A percentile compares a stretch with the other conserved stretches of the same genome.
phyloP scores from a whole-genome alignment of 352 stramenopile species.

The Proteromonas lacertae region DNA sequence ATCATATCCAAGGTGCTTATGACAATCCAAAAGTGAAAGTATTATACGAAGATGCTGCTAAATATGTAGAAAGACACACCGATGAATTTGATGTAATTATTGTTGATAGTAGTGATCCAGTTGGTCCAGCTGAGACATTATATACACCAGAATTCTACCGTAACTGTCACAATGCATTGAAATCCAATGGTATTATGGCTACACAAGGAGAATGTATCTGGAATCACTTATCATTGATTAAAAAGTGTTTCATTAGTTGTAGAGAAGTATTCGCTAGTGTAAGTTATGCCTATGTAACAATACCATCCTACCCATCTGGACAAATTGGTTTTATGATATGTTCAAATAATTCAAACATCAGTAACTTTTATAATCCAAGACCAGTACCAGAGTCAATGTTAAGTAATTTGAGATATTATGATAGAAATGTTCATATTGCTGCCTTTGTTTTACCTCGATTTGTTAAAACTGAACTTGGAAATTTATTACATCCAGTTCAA shows the following conservation, averaged over 20 bases:
- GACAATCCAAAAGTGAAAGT: conserved; percentile 70
- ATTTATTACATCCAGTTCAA: too few relatives aligned
- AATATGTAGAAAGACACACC: conserved; percentile 14
- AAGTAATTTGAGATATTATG: neutral
- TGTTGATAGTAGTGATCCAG: conserved; percentile 71
- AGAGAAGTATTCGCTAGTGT: conserved; percentile 37
- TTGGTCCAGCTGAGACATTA: conserved; percentile 63
- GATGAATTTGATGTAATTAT: conserved; percentile 74
- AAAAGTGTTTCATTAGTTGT: conserved; percentile 15
- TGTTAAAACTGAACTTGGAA: too few relatives aligned
- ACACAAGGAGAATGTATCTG: conserved; percentile 70
- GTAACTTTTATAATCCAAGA: too few relatives aligned
- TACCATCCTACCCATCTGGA: conserved; percentile 77
- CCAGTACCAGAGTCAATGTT: too few relatives aligned
- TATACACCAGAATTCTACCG: conserved; percentile 76
- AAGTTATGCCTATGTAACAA: conserved; percentile 93
- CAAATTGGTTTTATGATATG: neutral
- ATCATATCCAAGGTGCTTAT: conserved; percentile 57
- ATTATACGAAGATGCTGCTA: conserved; percentile 14
- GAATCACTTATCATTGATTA: conserved; percentile 82
- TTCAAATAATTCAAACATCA: too few relatives aligned
- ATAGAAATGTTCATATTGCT: neutral
- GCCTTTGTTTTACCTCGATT: neutral
- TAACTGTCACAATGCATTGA: conserved; percentile 46
- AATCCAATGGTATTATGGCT: conserved; percentile 26